Evolutionary conservation across 805 yeast species (phyloP), one percentile per base, ranked within the genome.

Genomic region (Priceomyces castillae): DNA sequence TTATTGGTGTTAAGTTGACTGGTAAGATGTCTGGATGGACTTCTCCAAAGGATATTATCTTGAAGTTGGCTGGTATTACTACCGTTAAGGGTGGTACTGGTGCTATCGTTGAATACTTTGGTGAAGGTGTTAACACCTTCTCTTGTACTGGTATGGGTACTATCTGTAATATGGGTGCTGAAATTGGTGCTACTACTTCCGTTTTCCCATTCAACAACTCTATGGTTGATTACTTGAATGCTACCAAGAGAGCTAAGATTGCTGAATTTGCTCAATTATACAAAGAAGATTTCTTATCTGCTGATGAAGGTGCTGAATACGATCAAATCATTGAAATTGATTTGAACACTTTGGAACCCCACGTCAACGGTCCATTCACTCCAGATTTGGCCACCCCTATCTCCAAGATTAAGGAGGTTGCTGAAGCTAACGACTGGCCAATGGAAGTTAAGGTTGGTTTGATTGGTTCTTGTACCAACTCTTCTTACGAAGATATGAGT

Each of bases 141-240:
- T 86, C 96, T 40, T 89, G 96, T 72, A 92, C 98, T 41, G 98
- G 98, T 80, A 90, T 90, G 98, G 98, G 95, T 66, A 90, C 98
- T 58, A 90, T 90, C 73, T 90, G 98, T 80, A 90, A 90, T 73
- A 90, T 90, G 98, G 98, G 98, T 78, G 98, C 98, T 55, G 98
- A 90, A 74, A 90, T 90, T 57, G 98, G 98, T 74, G 97, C 97
- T 48, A 90, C 98, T 50, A 90, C 98, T 45, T 90, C 97, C 38
- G 88, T 87, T 48, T 90, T 90, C 95, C 98, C 98, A 67, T 90
- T 78, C 87, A 90, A 88, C 77, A 80, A 82, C 62, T 84, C 92
- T 52, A 90, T 87, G 87, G 81, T 73, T 65, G 86, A 84, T 53
- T 92, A 90, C 76, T 80, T 92, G 67, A 69, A 78, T 50, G 94